Base-by-base conservation (phyloP, 805 yeast genomes). In the Metschnikowia picachoensis region DNA sequence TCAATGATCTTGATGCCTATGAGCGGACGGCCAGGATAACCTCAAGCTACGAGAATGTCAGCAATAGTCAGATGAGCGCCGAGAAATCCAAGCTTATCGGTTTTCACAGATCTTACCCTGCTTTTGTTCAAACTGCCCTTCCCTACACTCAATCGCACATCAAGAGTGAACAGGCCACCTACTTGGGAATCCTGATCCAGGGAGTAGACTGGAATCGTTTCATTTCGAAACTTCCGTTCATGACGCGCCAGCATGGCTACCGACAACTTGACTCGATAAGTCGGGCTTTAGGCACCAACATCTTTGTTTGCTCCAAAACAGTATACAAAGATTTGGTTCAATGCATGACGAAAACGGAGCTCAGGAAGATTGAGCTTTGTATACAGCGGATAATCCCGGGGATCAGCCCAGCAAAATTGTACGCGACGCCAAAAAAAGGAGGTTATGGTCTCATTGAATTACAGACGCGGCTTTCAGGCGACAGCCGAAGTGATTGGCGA, bases 121-220 rank as follows among this genome's bases (percentile, higher is more conserved):
- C 9, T 4, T 14, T 13, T 11, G 13, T 7, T 3, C 48, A 45
- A 17, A n/a, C 6, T 6, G 17, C 32, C 9, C 28, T 45, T 8
- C 41, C 39, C 13, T 39, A 25, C 28, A 16, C 37, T 10, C 43
- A 39, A 29, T n/a, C 27, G 12, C 20, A 27, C 30, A 4, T 43
- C 7, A 12, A 35, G 29, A 8, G 30, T 25, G 42, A 37, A 15
- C 39, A 37, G 13, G 12, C 36, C 12, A 43, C 32, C n/a, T 43
- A 37, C 34, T 20, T 43, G 17, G 42, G 41, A 17, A 17, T 43
- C 15, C 12, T 29, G 11, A 33, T 43, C 10, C 8, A 35, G 11
- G 39, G 41, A 9, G 43, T 35, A 8, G 43, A 44, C 15, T 35
- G 43, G 43, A 15, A 28, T 6, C 15, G n/a, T 8, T 27, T 44